phyloP scores from a whole-genome alignment of 208 protist genomes.

The Crithidia fasciculata region DNA sequence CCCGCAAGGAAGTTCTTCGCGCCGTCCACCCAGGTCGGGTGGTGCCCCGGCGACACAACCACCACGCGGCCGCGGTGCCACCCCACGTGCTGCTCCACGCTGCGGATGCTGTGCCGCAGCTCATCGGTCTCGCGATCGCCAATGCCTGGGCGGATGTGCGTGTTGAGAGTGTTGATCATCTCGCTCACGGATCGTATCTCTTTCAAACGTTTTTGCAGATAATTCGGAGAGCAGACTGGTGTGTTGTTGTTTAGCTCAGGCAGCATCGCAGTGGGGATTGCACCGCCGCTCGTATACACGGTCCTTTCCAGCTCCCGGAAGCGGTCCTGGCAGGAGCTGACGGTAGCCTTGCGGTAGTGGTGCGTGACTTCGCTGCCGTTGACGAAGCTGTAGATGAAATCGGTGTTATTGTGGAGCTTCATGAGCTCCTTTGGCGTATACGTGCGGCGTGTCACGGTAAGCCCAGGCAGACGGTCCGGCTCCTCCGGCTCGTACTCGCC shows the following conservation, averaged over 20 bases:
- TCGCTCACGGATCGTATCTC: background rate
- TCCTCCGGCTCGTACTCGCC: constrained; percentile 42
- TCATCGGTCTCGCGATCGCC: constrained; percentile 88
- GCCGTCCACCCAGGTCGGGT: constrained; percentile 79
- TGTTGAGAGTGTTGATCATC: background rate
- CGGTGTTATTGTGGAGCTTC: constrained; percentile 50
- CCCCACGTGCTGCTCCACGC: constrained; percentile 86
- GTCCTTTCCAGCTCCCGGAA: background rate
- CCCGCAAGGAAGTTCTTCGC: constrained; percentile 44
- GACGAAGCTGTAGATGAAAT: constrained; percentile 96
- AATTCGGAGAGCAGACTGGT: background rate
- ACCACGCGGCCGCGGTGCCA: constrained; percentile 89
- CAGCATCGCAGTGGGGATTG: background rate
- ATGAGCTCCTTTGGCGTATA: constrained; percentile 45
- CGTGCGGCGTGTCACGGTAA: constrained; percentile 28
- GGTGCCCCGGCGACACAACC: constrained; percentile 93
- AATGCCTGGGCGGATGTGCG: background rate
- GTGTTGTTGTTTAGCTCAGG: background rate
- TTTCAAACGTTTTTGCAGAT: background rate
- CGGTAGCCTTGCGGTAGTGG: constrained; percentile 33
- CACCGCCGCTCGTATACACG: background rate
- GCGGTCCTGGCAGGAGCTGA: background rate
- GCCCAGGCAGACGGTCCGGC: constrained; percentile 33
- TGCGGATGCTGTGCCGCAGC: constrained; percentile 92
- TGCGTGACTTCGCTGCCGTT: constrained; percentile 92